Conservation (phyloP, 2,329 filamentous ascomycete genomes). For the Pseudohalonectria lignicola region DNA sequence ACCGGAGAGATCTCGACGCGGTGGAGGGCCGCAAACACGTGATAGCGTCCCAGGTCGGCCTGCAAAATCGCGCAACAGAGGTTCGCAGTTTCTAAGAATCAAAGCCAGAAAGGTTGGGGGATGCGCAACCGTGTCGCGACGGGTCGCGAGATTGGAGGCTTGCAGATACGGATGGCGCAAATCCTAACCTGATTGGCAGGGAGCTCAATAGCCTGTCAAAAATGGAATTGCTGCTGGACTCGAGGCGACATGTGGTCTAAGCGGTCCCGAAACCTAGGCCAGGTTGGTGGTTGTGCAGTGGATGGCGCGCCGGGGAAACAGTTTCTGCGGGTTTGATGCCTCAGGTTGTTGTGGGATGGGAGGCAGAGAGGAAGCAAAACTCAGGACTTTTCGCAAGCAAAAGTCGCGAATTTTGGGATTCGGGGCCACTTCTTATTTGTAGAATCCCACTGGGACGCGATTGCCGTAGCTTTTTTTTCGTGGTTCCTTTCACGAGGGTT, state of each 20-base stretch:
- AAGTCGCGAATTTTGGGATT: constrained; percentile 24
- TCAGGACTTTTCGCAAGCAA: constrained; percentile 18
- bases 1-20: too few relatives aligned
- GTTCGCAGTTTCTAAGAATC: too few relatives aligned
- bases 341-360: constrained; percentile 4
- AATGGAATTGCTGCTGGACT: too few relatives aligned
- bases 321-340: constrained; percentile 6
- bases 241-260: too few relatives aligned
- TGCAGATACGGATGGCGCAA: too few relatives aligned
- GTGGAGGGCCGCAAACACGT: too few relatives aligned
- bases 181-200: too few relatives aligned
- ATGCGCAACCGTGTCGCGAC: not conserved
- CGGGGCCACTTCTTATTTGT: constrained; percentile 32
- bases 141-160: not conserved
- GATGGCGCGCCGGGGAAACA: constrained; percentile 1
- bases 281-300: not conserved
- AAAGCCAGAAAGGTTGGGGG: too few relatives aligned
- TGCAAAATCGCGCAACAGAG: too few relatives aligned
- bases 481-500: constrained; percentile 6
- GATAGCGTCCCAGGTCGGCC: too few relatives aligned
- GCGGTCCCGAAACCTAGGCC: too few relatives aligned
- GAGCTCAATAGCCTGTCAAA: too few relatives aligned
- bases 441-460: constrained; percentile 18
- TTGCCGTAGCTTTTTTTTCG: constrained; percentile 9
- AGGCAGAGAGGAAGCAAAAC: constrained; percentile 12